Evolutionary conservation across 2,329 filamentous ascomycete genomes (phyloP).

Genomic region (Ceratocystis harringtonii): DNA sequence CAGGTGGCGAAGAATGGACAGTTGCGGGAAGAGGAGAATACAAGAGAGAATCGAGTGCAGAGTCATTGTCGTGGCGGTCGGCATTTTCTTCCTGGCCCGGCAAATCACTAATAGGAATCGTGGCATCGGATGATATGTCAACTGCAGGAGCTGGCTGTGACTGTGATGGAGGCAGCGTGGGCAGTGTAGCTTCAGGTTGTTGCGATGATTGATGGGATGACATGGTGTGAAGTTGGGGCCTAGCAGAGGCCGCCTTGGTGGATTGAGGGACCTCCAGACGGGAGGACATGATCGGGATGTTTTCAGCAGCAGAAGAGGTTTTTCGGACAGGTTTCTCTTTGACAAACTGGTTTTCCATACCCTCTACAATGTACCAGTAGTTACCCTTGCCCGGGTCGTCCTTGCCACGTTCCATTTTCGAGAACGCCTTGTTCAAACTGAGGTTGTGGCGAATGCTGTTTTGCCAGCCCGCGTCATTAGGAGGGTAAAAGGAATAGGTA

Average conservation of each 20-base stretch:
- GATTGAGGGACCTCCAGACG: constrained; percentile 29
- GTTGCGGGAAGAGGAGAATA: constrained; percentile 56
- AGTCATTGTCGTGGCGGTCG: constrained; percentile 29
- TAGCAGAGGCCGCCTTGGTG: constrained; percentile 26
- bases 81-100: constrained; percentile 37
- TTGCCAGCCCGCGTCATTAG: constrained; percentile 82
- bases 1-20: constrained; percentile 83
- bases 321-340: constrained; percentile 66
- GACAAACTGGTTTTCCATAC: constrained; percentile 76
- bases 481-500: constrained; percentile 75
- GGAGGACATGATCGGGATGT: constrained; percentile 41
- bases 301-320: constrained; percentile 40
- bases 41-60: constrained; percentile 33
- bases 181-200: constrained; percentile 21
- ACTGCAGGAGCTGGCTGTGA: constrained; percentile 27
- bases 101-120: constrained; percentile 56
- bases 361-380: constrained; percentile 89
- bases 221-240: constrained; percentile 21
- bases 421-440: constrained; percentile 89
- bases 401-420: constrained; percentile 90
- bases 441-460: constrained; percentile 98
- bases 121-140: constrained; percentile 64
- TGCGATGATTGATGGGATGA: constrained; percentile 1
- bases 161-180: constrained; percentile 28
- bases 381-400: constrained; percentile 95